Evolutionary conservation across 371 early-diverging fungal genomes (phyloP).

Genomic region (Syncephalis plumigaleata): DNA sequence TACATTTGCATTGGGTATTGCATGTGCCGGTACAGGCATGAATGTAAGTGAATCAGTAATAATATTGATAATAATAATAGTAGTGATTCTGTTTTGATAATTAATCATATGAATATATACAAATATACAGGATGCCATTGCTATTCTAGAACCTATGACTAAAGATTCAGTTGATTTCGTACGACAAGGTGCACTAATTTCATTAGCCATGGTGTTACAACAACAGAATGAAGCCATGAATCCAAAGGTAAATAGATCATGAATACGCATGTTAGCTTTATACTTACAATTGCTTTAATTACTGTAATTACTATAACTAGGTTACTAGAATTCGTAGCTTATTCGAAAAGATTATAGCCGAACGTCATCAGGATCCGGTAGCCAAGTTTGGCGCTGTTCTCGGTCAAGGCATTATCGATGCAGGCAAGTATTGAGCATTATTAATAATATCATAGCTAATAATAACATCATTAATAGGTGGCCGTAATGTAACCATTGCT

Average conservation of each 20-base stretch:
- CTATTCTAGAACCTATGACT: slow-evolving; percentile 93
- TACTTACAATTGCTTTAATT: neutral
- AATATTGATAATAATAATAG: neutral
- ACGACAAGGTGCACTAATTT: slow-evolving; percentile 95
- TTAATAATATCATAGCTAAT: too few relatives aligned
- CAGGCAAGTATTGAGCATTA: slow-evolving; percentile 26
- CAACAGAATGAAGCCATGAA: slow-evolving; percentile 83
- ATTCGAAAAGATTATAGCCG: slow-evolving; percentile 76
- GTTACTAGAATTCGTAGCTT: slow-evolving; percentile 65
- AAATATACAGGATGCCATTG: slow-evolving; percentile 82
- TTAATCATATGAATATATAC: neutral
- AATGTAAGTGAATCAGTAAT: too few relatives aligned
- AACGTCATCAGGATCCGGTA: slow-evolving; percentile 87
- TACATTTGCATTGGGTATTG: slow-evolving; percentile 93
- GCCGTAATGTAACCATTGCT: slow-evolving; percentile 91
- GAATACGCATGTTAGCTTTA: neutral
- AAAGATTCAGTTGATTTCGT: slow-evolving; percentile 97
- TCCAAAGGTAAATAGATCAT: slow-evolving; percentile 30
- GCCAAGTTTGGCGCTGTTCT: slow-evolving; percentile 97
- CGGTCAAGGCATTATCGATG: slow-evolving; percentile 95
- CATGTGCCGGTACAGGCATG: slow-evolving; percentile 91
- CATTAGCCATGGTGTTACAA: slow-evolving; percentile 93
- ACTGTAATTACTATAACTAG: neutral
- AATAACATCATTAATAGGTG: slow-evolving; percentile 26
- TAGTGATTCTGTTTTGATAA: neutral